Conservation (phyloP, 2,329 filamentous ascomycete genomes). For the Alternaria panax region DNA sequence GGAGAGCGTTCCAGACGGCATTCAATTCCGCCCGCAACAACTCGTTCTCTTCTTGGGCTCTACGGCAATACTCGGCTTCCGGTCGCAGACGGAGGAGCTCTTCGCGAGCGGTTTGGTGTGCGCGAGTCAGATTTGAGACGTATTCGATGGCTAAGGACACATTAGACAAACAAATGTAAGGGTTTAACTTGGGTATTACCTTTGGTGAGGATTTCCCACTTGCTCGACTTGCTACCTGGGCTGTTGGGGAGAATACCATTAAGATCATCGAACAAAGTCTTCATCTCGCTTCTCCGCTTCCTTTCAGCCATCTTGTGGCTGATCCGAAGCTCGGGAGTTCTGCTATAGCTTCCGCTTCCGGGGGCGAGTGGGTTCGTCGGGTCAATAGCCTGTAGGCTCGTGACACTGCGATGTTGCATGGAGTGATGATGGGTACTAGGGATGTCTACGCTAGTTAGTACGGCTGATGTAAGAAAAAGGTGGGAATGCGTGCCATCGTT, state of each 20-base stretch:
- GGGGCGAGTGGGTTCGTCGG: conserved; percentile 58
- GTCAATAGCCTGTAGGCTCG: conserved; percentile 68
- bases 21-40: conserved; percentile 56
- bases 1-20: conserved; percentile 56
- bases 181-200: conserved; percentile 61
- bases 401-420: conserved; percentile 76
- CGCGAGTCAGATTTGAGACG: conserved; percentile 52
- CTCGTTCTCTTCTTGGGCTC: conserved; percentile 57
- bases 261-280: conserved; percentile 82
- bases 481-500: conserved; percentile 63
- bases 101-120: conserved; percentile 48
- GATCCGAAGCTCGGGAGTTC: conserved; percentile 80
- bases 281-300: conserved; percentile 87
- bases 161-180: conserved; percentile 12
- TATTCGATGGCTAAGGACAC: conserved; percentile 57
- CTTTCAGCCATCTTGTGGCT: conserved; percentile 87
- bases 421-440: conserved; percentile 73
- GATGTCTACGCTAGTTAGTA: conserved; percentile 48
- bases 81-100: conserved; percentile 54
- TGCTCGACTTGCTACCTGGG: conserved; percentile 83
- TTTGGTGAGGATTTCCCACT: conserved; percentile 89
- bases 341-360: conserved; percentile 77
- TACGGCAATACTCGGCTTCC: conserved; percentile 54
- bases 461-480: conserved; percentile 4
- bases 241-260: conserved; percentile 81